These are phyloP conservation scores for Senna tora DNA, from an alignment of 306 rosid species.

Conservation along the genomic window DNA sequence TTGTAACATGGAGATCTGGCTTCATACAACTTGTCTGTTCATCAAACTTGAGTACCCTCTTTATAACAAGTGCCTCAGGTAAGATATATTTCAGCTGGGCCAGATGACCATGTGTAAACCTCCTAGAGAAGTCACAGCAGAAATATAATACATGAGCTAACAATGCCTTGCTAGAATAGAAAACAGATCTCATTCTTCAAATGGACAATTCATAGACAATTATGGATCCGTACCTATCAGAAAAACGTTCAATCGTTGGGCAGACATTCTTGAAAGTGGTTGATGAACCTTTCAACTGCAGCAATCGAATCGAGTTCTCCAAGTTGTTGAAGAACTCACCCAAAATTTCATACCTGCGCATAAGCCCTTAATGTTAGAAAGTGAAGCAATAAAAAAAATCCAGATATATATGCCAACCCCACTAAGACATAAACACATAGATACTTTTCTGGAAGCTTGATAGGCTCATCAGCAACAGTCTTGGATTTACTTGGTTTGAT, in stretches of 20 bases:
- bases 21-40: slow-evolving; percentile 68
- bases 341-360: slow-evolving; percentile 60
- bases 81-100: slow-evolving; percentile 78
- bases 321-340: slow-evolving; percentile 59
- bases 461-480: background rate
- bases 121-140: slow-evolving; percentile 51
- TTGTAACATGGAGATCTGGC: slow-evolving; percentile 68
- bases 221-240: slow-evolving; percentile 58
- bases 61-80: slow-evolving; percentile 67
- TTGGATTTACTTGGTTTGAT: slow-evolving; percentile 28
- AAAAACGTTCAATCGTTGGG: slow-evolving; percentile 56
- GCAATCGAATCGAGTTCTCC: slow-evolving; percentile 58
- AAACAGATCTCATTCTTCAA: background rate
- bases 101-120: slow-evolving; percentile 69
- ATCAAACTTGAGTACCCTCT: slow-evolving; percentile 53
- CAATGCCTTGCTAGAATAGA: background rate
- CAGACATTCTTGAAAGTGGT: slow-evolving; percentile 52
- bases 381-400: background rate
- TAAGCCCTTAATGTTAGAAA: background rate
- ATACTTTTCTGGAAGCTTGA: slow-evolving; percentile 63
- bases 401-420: background rate
- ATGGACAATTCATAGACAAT: background rate
- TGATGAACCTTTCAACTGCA: slow-evolving; percentile 48
- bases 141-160: background rate
- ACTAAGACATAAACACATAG: background rate